Conservation (phyloP, 2,329 filamentous ascomycete species). For the Ascochyta lentis region DNA sequence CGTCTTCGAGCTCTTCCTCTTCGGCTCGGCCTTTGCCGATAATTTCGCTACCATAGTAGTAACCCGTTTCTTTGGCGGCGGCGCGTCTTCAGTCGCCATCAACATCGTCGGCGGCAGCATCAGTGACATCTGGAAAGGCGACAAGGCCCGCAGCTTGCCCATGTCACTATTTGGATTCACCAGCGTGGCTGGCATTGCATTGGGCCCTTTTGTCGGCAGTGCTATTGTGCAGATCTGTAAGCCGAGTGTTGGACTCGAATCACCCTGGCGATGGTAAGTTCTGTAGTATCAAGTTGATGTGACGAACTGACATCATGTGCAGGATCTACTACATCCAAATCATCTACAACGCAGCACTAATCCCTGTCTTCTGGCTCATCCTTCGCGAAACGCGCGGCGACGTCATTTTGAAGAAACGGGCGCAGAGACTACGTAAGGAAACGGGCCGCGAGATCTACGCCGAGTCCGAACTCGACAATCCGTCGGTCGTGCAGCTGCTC, state of each 20-base stretch:
- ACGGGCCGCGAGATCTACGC: slow-evolving; percentile 44
- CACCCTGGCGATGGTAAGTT: slow-evolving; percentile 50
- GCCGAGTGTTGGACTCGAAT: slow-evolving; percentile 24
- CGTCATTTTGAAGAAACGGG: slow-evolving; percentile 51
- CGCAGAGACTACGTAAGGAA: slow-evolving; percentile 48
- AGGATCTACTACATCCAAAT: slow-evolving; percentile 57
- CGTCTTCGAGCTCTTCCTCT: slow-evolving; percentile 51
- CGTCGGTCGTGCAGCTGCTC: slow-evolving; percentile 29
- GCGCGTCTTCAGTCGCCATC: slow-evolving; percentile 53
- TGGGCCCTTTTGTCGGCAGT: slow-evolving; percentile 53
- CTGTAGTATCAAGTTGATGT: background rate
- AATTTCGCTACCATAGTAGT: slow-evolving; percentile 55
- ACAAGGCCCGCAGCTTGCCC: slow-evolving; percentile 52
- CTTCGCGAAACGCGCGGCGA: slow-evolving; percentile 53
- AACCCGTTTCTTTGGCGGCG: slow-evolving; percentile 54
- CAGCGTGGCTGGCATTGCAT: slow-evolving; percentile 52
- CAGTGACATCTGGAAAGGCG: slow-evolving; percentile 46
- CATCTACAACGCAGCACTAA: slow-evolving; percentile 51
- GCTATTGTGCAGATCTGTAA: slow-evolving; percentile 50
- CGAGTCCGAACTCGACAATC: slow-evolving; percentile 34
- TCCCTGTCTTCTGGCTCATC: slow-evolving; percentile 53
- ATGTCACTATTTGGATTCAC: slow-evolving; percentile 56
- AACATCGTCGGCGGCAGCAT: slow-evolving; percentile 47
- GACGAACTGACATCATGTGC: background rate
- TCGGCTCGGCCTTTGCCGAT: slow-evolving; percentile 53